Base-by-base conservation (phyloP, 768 basidiomycete genomes). In the Termitomyces sp. region DNA sequence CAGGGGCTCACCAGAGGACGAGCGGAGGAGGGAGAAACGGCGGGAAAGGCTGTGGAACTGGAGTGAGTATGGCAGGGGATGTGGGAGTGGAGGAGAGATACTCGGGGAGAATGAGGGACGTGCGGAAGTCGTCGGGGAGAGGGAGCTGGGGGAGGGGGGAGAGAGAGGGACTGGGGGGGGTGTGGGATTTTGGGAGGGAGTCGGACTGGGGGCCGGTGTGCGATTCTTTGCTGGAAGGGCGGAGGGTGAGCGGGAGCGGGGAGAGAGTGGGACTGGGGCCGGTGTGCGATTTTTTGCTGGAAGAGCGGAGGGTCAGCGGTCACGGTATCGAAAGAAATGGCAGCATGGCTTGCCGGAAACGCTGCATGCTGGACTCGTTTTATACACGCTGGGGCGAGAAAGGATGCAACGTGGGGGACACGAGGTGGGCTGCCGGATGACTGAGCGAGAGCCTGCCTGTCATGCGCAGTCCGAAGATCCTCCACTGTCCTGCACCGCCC, bases 61-160 rank as follows among this genome's bases (percentile, higher is more conserved):
- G 47, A 62, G 51, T 54, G 21, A 44, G 31, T 43, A 6, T 21
- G n/a, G 9, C 1, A 9, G 10, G 8, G 33, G 1, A 2, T 19
- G 11, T 1, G 5, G 52, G 52, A 49, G 57, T 55, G 30, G 31
- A 63, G 21, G 48, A 62, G 52, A 30, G 53, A 14, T 72, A 94
- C 91, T 87, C 89, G 68, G 89, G 89, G 49, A 94, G 73, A 64
- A 94, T 91, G 67, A 87, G 80, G 58, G 90, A 91, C 31, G 91
- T 91, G 65, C 91, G 87, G 75, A 94, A 94, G 71, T 91, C 84
- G 74, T 80, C 83, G 44, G 78, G 73, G 9, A 86, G 80, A 53
- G 88, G 86, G 17, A 93, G 77, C 61, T 80, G 76, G 49, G 80
- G 82, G 2, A 84, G 73, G n/a, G n/a, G n/a, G n/a, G n/a, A n/a